These are phyloP conservation scores for Trichoderma asperelloides DNA, from an alignment of 495 filamentous ascomycete species.

Conservation along the genomic window DNA sequence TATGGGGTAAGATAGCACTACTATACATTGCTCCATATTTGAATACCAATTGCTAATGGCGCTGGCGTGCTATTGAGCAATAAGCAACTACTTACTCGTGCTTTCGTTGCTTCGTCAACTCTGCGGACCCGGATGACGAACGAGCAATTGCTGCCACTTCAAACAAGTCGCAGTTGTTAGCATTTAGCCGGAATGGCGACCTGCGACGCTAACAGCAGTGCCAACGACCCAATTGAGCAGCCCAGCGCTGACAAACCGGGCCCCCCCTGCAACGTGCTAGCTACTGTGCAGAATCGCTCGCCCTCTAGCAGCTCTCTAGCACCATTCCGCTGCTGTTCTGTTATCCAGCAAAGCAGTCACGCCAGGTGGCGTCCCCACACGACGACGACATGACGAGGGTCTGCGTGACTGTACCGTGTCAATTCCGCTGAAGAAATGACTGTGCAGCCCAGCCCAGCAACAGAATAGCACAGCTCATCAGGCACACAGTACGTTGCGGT, in stretches of 20 bases:
- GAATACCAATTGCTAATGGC: too few species aligned
- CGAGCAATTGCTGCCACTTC: not conserved
- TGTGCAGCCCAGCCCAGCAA: not conserved
- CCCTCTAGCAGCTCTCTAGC: not conserved
- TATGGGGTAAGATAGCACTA: too few species aligned
- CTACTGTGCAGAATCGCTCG: not conserved
- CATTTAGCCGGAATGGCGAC: not conserved
- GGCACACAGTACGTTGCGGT: too few species aligned
- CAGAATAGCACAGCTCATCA: not conserved
- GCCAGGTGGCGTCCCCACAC: slow-evolving; percentile 8
- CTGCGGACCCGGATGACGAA: not conserved
- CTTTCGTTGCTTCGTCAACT: not conserved
- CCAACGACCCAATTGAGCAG: not conserved
- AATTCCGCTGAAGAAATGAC: not conserved
- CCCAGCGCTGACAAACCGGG: not conserved
- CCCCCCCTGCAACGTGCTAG: not conserved
- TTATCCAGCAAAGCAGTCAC: not conserved
- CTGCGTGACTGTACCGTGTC: slow-evolving; percentile 2
- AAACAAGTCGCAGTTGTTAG: slow-evolving; percentile 1
- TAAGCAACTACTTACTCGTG: not conserved
- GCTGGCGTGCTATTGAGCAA: too few species aligned
- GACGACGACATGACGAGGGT: slow-evolving; percentile 9
- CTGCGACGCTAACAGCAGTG: not conserved
- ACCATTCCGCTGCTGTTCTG: not conserved
- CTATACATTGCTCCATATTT: too few species aligned